Base-by-base conservation (phyloP, 2,329 filamentous ascomycete species). In the Aureobasidium mangrovei region DNA sequence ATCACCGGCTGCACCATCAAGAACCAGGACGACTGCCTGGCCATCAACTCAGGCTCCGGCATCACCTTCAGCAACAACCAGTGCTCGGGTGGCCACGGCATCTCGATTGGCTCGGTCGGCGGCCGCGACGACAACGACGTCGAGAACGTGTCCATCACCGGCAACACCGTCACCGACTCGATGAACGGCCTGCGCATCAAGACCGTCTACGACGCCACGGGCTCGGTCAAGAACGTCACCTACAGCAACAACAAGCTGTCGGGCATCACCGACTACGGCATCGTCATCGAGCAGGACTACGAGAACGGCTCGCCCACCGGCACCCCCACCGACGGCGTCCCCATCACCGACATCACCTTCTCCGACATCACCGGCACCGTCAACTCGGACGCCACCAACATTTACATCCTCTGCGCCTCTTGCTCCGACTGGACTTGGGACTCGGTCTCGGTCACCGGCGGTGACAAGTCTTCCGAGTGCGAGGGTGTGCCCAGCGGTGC, bases 231-330 rank as follows among this genome's bases (percentile, higher is more conserved):
- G 31, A 72, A 71, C 53, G 69, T 83, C 33, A 79, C 74, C 1
- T 83, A 80, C 69, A 69, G 68, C 39, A 69, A 71, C 57, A 81
- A 82, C 64, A 72, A 69, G 1, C 68, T 82, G 2, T 71, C 68
- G 39, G 65, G 67, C 40, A 80, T 81, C 61, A 64, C 74, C 51
- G 68, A 74, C 26, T 80, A 81, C 62, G 79, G 76, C 39, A 76
- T 82, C 56, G 70, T 81, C 49, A 74, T 83, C 56, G 70, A 82
- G 43, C 80, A 83, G 68, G 77, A 81, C 63, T 81, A 81, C 60
- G 66, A 73, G 60, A 76, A 76, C 57, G 73, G 74, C 48, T 70
- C 71, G 40, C 70, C 72, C 3, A 72, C 68, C 6, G 75, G 74
- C 18, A 64, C 9, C 0, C 72, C 75, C 9, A 76, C 73, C 31